phyloP scores from a whole-genome alignment of 2,329 filamentous ascomycete genomes.

The Paramyrothecium sp. region DNA sequence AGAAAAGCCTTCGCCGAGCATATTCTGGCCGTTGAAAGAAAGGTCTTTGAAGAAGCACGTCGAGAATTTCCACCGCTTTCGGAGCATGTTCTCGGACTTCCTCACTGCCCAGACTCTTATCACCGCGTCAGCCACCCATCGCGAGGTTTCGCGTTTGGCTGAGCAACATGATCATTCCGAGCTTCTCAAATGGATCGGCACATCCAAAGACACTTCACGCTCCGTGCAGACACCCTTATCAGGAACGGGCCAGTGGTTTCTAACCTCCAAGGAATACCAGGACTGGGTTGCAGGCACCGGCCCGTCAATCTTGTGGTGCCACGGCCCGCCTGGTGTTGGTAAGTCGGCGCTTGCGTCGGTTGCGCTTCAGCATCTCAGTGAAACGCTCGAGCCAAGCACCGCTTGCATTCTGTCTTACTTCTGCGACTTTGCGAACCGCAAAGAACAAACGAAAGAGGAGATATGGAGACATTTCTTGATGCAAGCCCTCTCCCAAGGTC shows the following conservation, averaged over 20 bases:
- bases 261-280: neutral
- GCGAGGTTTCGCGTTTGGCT: neutral
- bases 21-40: neutral
- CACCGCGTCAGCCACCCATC: neutral
- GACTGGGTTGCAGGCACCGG: neutral
- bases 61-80: neutral
- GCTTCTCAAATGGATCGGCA: neutral
- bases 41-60: neutral
- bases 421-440: neutral
- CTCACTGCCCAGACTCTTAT: neutral
- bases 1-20: neutral
- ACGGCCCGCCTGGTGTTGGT: neutral
- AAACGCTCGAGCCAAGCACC: no score
- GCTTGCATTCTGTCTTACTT: neutral
- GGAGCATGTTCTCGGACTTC: neutral
- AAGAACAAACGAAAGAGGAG: neutral
- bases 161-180: neutral
- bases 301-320: neutral
- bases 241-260: neutral
- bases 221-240: neutral
- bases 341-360: neutral
- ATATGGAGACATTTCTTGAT: neutral
- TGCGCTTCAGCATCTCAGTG: neutral
- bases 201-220: neutral
- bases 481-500: neutral